phyloP scores from a whole-genome alignment of 2,329 filamentous ascomycete species.

The Colletotrichum endophyticum region DNA sequence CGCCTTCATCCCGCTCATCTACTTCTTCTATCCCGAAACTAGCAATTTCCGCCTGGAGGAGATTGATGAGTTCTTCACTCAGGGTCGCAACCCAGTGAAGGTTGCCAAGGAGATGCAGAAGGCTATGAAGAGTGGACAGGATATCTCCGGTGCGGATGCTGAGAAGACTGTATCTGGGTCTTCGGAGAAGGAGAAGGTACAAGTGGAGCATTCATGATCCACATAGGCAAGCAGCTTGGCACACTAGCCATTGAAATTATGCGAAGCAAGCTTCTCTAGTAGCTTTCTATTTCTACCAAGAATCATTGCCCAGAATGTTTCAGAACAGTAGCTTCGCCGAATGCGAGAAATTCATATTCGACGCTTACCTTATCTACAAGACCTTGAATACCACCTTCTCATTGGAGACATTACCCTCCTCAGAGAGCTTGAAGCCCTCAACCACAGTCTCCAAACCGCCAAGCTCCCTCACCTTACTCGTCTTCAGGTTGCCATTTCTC shows the following conservation, averaged over 20 bases:
- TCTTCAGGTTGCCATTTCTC: not conserved
- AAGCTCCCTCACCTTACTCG: not conserved
- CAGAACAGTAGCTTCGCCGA: not conserved
- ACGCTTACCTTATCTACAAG: not conserved
- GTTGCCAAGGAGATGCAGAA: slow-evolving; percentile 13
- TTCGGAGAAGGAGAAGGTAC: not conserved
- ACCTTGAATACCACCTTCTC: not conserved
- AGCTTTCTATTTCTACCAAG: too few species aligned
- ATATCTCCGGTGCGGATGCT: not conserved
- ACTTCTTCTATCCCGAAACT: slow-evolving; percentile 59
- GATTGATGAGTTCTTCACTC: slow-evolving; percentile 51
- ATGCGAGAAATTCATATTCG: rapidly evolving
- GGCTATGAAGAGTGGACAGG: not conserved
- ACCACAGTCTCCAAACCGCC: not conserved
- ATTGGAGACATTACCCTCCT: not conserved
- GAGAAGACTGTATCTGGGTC: not conserved
- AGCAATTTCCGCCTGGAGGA: slow-evolving; percentile 53
- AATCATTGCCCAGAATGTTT: rapidly evolving
- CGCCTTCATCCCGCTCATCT: slow-evolving; percentile 44
- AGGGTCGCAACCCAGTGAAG: slow-evolving; percentile 21
- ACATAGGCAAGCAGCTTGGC: not conserved
- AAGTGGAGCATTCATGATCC: not conserved
- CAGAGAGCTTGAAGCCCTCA: not conserved
- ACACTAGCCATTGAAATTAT: rapidly evolving
- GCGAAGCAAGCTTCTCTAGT: rapidly evolving